A percentile compares a stretch with the other conserved stretches of the same genome.
Evolutionary conservation across 176 grass and related monocot genomes (phyloP).

Genomic region (Triticum dicoccoides): DNA sequence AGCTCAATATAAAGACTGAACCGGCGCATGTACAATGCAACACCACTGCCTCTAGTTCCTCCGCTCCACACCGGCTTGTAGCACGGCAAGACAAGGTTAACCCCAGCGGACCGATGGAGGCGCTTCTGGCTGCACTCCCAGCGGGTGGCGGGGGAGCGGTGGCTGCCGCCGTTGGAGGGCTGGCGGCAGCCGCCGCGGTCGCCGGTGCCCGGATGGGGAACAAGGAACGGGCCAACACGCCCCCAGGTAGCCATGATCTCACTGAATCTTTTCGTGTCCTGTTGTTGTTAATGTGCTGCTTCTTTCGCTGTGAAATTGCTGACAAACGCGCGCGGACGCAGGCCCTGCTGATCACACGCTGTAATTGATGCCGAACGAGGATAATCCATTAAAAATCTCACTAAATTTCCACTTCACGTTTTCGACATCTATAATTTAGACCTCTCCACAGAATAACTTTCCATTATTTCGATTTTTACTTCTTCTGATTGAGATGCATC

Average conservation of each 20-base stretch:
- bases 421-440: neutral
- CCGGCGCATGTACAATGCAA: neutral
- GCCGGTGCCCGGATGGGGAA: neutral
- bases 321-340: no score
- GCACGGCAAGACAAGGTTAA: neutral
- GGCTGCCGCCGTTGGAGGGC: neutral
- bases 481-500: no score
- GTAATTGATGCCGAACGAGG: neutral
- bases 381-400: neutral
- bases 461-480: no score
- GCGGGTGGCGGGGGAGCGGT: neutral
- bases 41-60: neutral
- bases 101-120: neutral
- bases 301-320: neutral
- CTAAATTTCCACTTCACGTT: neutral
- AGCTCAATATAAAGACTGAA: neutral
- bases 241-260: neutral
- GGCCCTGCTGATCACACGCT: no score
- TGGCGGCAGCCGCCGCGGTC: neutral
- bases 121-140: neutral
- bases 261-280: neutral
- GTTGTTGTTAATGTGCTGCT: neutral
- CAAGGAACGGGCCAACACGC: neutral
- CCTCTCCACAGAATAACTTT: no score
- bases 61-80: neutral